phyloP scores from a whole-genome alignment of 306 rosid species.

The Biancaea sappan region DNA sequence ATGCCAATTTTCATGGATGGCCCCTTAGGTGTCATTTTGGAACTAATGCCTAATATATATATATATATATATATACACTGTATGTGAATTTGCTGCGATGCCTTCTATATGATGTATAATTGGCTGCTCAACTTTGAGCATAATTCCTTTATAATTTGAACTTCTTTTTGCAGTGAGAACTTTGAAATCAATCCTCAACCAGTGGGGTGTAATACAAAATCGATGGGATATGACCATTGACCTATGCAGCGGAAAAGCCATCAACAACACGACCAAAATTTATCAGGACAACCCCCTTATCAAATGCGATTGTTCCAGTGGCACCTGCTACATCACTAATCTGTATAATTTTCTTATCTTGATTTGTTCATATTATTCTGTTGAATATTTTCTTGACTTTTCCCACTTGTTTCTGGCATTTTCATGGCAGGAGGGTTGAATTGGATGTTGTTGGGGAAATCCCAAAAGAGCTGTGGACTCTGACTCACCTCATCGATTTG shows the following conservation, averaged over 20 bases:
- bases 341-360: constrained; percentile 30
- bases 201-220: constrained; percentile 36
- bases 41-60: too few species aligned
- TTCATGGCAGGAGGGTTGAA: constrained; percentile 47
- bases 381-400: too few species aligned
- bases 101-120: too few species aligned
- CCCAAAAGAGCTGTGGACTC: constrained; percentile 61
- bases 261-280: neutral
- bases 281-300: constrained; percentile 27
- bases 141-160: too few species aligned
- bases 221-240: constrained; percentile 62
- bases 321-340: constrained; percentile 49
- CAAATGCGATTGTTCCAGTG: constrained; percentile 48
- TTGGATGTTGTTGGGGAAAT: constrained; percentile 45
- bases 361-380: neutral
- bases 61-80: too few species aligned
- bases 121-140: too few species aligned
- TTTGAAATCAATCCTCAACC: constrained; percentile 53
- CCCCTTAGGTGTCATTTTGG: too few species aligned
- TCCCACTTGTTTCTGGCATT: too few species aligned
- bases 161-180: constrained; percentile 41
- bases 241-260: constrained; percentile 56
- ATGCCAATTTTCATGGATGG: too few species aligned
- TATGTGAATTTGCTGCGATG: too few species aligned
- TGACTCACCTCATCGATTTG: constrained; percentile 49